phyloP scores from a whole-genome alignment of 345 rosid genomes.

The Camelina hispida region DNA sequence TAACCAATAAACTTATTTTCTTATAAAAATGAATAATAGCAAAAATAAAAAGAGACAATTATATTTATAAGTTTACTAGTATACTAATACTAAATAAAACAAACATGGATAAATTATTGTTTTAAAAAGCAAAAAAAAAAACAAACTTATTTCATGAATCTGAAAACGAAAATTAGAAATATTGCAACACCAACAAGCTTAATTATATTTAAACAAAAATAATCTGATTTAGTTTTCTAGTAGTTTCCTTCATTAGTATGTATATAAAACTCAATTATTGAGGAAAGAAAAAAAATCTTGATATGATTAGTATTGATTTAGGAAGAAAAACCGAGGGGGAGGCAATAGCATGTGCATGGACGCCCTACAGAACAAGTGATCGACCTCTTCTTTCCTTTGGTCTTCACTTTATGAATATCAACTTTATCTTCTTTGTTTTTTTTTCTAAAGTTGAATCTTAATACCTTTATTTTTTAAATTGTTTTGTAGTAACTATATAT shows the following conservation, averaged over 20 bases:
- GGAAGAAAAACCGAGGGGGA: not conserved
- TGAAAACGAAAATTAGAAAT: not conserved
- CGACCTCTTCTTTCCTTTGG: slow-evolving; percentile 20
- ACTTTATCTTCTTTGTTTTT: slow-evolving; percentile 41
- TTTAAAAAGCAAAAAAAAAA: not conserved
- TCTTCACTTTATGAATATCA: slow-evolving; percentile 16
- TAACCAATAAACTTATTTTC: not conserved
- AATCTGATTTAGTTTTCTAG: not conserved
- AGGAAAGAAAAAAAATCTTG: not conserved
- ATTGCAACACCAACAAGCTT: not conserved
- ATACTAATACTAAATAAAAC: not conserved
- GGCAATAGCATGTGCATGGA: slow-evolving; percentile 41
- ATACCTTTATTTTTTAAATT: not conserved
- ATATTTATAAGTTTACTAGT: not conserved
- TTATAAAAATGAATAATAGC: not conserved
- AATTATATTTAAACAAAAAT: not conserved
- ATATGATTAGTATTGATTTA: not conserved
- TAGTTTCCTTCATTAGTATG: not conserved
- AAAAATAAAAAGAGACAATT: not conserved
- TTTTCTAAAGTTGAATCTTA: slow-evolving; percentile 21
- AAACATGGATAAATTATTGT: not conserved
- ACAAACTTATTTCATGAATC: not conserved
- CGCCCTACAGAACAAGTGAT: slow-evolving; percentile 42
- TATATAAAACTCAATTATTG: not conserved
- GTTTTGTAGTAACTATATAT: not conserved